A percentile compares a stretch with the other conserved stretches of the same genome.
phyloP scores from a whole-genome alignment of 352 stramenopile species.

The Phytophthora rubi region DNA sequence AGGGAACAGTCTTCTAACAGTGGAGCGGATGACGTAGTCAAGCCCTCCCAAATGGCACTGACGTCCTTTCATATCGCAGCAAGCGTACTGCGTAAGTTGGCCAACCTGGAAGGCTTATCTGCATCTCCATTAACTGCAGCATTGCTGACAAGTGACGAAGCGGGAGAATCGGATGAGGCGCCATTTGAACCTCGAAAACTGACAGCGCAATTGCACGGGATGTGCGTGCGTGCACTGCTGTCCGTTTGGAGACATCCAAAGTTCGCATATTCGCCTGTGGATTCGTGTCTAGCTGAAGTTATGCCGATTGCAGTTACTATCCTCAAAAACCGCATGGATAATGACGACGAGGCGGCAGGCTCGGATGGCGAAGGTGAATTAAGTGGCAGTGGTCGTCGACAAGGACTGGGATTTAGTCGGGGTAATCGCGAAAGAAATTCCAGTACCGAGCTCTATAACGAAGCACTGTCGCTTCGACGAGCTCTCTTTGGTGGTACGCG shows the following conservation, averaged over 20 bases:
- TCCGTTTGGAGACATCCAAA: slow-evolving; percentile 65
- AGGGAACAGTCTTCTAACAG: not conserved
- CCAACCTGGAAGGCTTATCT: slow-evolving; percentile 72
- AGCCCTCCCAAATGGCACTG: slow-evolving; percentile 62
- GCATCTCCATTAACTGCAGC: slow-evolving; percentile 69
- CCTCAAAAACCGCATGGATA: slow-evolving; percentile 79
- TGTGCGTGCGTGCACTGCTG: slow-evolving; percentile 64
- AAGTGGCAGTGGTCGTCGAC: slow-evolving; percentile 29
- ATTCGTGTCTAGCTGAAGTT: slow-evolving; percentile 65
- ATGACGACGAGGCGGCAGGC: slow-evolving; percentile 30
- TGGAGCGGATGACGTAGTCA: slow-evolving; percentile 1
- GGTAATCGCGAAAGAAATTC: slow-evolving; percentile 39
- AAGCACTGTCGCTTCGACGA: slow-evolving; percentile 50
- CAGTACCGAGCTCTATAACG: slow-evolving; percentile 44
- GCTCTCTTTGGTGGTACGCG: slow-evolving; percentile 57
- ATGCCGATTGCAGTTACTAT: slow-evolving; percentile 77
- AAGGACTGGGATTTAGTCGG: slow-evolving; percentile 46
- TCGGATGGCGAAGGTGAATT: slow-evolving; percentile 43
- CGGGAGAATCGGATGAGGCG: slow-evolving; percentile 30
- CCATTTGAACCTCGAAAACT: slow-evolving; percentile 62
- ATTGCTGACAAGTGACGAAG: slow-evolving; percentile 60
- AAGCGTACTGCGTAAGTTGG: slow-evolving; percentile 63
- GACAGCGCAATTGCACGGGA: slow-evolving; percentile 64
- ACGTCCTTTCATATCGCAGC: slow-evolving; percentile 75
- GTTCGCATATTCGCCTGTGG: slow-evolving; percentile 49